A percentile compares a stretch with the other conserved stretches of the same genome.
Conservation (phyloP, 495 filamentous ascomycete genomes). For the Aspergillus saccharolyticus region DNA sequence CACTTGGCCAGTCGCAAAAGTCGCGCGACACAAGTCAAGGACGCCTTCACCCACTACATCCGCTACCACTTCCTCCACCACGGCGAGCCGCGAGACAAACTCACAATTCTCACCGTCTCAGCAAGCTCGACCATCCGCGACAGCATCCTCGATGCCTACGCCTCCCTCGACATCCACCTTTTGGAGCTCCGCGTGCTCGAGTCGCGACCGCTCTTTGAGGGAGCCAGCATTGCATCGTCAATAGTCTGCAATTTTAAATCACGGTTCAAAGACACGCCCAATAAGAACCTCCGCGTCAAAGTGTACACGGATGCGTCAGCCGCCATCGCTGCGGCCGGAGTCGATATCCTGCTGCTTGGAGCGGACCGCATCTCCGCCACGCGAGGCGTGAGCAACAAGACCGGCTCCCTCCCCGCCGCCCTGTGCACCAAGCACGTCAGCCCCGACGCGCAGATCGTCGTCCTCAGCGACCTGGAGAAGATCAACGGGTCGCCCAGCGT, state of each 20-base stretch:
- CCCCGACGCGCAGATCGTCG: slow-evolving; percentile 41
- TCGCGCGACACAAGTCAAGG: slow-evolving; percentile 25
- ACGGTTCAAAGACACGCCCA: slow-evolving; percentile 12
- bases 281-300: slow-evolving; percentile 31
- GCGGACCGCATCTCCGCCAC: slow-evolving; percentile 53
- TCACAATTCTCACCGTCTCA: slow-evolving; percentile 54
- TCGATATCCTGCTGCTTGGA: slow-evolving; percentile 55
- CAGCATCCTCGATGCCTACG: slow-evolving; percentile 30
- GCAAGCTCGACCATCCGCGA: slow-evolving; percentile 56
- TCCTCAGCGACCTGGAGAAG: slow-evolving; percentile 58
- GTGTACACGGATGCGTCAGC: slow-evolving; percentile 59
- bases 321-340: slow-evolving; percentile 41
- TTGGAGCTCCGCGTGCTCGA: slow-evolving; percentile 59
- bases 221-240: slow-evolving; percentile 49
- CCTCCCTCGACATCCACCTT: slow-evolving; percentile 19
- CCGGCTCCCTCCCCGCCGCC: slow-evolving; percentile 53
- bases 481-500: slow-evolving; percentile 43
- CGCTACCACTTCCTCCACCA: slow-evolving; percentile 22
- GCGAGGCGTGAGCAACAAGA: slow-evolving; percentile 61
- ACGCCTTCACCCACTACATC: slow-evolving; percentile 35
- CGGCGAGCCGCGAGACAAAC: slow-evolving; percentile 16
- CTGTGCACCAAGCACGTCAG: slow-evolving; percentile 44
- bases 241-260: slow-evolving; percentile 33
- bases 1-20: slow-evolving; percentile 27
- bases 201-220: slow-evolving; percentile 62